phyloP scores from a whole-genome alignment of 495 filamentous ascomycete species.

The Hypoxylon trugodes region DNA sequence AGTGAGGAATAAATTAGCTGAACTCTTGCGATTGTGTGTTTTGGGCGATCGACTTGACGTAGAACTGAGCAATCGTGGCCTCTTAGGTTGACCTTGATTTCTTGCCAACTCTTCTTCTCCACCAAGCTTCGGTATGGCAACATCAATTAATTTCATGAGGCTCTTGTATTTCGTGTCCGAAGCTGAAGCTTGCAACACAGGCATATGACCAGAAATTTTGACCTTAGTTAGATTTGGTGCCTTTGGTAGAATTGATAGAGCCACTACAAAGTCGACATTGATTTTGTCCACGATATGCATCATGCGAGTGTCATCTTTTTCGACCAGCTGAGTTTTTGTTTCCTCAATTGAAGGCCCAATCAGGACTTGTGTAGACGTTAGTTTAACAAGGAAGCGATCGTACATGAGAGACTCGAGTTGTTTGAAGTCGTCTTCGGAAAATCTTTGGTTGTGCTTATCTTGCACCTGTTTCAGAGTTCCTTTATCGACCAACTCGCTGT shows the following conservation, averaged over 20 bases:
- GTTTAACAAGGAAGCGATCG: conserved; percentile 90
- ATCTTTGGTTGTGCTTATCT: conserved; percentile 86
- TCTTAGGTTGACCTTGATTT: conserved; percentile 58
- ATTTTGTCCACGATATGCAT: conserved; percentile 95
- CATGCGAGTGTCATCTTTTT: conserved; percentile 71
- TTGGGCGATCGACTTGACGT: conserved; percentile 47
- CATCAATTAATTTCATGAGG: conserved; percentile 94
- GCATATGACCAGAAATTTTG: conserved; percentile 87
- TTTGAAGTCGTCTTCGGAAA: conserved; percentile 88
- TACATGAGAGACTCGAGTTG: conserved; percentile 91
- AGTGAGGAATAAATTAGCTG: conserved; percentile 55
- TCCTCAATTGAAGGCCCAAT: conserved; percentile 94
- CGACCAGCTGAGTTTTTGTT: conserved; percentile 82
- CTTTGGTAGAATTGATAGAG: conserved; percentile 93
- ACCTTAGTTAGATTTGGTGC: conserved; percentile 93
- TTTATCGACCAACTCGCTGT: conserved; percentile 91
- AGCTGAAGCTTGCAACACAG: conserved; percentile 87
- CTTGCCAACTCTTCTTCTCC: conserved; percentile 51
- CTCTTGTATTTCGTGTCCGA: conserved; percentile 97
- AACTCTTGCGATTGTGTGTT: conserved; percentile 41
- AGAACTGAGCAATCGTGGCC: conserved; percentile 61
- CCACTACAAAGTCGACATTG: conserved; percentile 93
- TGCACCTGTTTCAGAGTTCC: conserved; percentile 87
- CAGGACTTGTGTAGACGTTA: conserved; percentile 92
- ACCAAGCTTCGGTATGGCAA: conserved; percentile 88